A percentile compares a stretch with the other conserved stretches of the same genome.
These are phyloP conservation scores for Apiospora arundinis DNA, from an alignment of 2,329 filamentous ascomycete genomes.

Conservation along the genomic window DNA sequence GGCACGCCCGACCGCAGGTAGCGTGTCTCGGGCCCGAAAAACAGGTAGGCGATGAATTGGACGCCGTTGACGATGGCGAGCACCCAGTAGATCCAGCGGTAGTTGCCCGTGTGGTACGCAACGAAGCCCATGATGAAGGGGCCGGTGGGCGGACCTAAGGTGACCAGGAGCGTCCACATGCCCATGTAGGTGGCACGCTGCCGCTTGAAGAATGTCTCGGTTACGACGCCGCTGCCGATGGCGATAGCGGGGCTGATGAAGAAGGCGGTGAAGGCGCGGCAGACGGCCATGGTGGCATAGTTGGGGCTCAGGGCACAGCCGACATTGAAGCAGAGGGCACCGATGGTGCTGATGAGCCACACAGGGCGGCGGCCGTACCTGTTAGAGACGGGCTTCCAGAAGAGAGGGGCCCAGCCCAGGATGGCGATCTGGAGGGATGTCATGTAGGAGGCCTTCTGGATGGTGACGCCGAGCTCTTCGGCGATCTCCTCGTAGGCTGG, in stretches of 20 bases:
- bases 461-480: constrained; percentile 52
- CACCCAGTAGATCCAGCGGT: constrained; percentile 65
- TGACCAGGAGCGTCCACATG: constrained; percentile 55
- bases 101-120: constrained; percentile 53
- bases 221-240: constrained; percentile 63
- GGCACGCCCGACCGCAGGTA: constrained; percentile 50
- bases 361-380: constrained; percentile 60
- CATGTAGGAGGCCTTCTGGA: constrained; percentile 59
- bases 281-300: constrained; percentile 57
- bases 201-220: constrained; percentile 63
- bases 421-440: constrained; percentile 62
- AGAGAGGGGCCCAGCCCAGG: constrained; percentile 57
- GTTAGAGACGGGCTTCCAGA: constrained; percentile 63
- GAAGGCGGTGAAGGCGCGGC: constrained; percentile 59
- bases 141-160: constrained; percentile 37
- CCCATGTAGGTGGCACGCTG: constrained; percentile 62
- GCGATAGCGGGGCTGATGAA: constrained; percentile 62
- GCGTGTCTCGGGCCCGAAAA: constrained; percentile 61
- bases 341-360: constrained; percentile 56
- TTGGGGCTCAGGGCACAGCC: constrained; percentile 57
- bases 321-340: constrained; percentile 56
- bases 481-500: constrained; percentile 60
- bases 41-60: constrained; percentile 62
- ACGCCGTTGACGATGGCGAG: constrained; percentile 63
- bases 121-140: constrained; percentile 52